Base-by-base conservation (phyloP, 2,329 filamentous ascomycete species). In the Metarhizium brunneum region DNA sequence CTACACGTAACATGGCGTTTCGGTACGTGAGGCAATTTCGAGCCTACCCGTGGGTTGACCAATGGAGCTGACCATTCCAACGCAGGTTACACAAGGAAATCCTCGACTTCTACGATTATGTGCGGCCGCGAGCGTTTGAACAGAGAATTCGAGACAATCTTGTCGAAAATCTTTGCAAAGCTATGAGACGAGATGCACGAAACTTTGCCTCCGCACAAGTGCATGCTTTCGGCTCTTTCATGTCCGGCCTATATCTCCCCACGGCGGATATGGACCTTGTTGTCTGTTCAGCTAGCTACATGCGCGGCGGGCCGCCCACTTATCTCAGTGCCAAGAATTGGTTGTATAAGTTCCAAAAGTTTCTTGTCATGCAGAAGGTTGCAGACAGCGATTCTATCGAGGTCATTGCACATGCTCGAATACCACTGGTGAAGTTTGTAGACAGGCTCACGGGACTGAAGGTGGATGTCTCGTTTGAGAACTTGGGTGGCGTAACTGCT, bases 381-480 rank as follows among this genome's bases (percentile, higher is more conserved):
- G 81, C 86, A 1, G 75, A 80, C 16, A 66, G 74, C 1, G 73
- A 78, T 6, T 77, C 82, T 2, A 76, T 91, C 36, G 81, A 88
- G 62, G 78, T 87, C 38, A 90, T 99, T 61, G 65, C 79, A 1
- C 76, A 79, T 60, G 92, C 94, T 25, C 90, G 88, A 64, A 92
- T 99, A 2, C 94, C 94, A 0, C 83, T 99, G 54, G 83, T 97
- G 71, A 99, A 99, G 69, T 97, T 89, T 65, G 80, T 90, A 48
- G 94, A 99, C 66, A 78, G 74, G 54, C 65, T 80, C 54, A 96
- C 92, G 1, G 85, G 85, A 13, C 75, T 99, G 54, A 89, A 88
- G 62, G 87, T 97, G 13, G 94, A 99, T 67, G 81, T 99, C 13
- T 97, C 92, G 0, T 96, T 99, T 66, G 92, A 99, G 72, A 97